Percentiles rank a stretch among this genome's conserved stretches.
These are phyloP conservation scores for Irpex sp. DNA, from an alignment of 1,284 basidiomycete species.

Conservation along the genomic window DNA sequence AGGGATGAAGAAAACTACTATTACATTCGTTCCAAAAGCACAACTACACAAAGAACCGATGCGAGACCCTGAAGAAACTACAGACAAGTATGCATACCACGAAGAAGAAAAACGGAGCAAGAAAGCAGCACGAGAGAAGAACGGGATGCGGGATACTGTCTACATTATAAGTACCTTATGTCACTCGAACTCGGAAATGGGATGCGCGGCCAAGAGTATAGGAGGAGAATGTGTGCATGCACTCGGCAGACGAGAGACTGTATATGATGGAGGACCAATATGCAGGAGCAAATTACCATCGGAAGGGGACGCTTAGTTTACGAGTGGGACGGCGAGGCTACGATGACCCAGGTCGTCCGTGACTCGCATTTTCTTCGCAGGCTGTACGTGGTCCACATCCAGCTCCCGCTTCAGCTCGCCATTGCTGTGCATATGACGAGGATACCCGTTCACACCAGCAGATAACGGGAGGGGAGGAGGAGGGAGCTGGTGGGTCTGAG, in stretches of 20 bases:
- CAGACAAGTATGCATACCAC: not conserved
- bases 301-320: not conserved
- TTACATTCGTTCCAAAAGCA: conserved; percentile 1
- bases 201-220: not conserved
- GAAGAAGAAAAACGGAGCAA: conserved; percentile 14
- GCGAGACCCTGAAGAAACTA: not conserved
- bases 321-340: conserved; percentile 1
- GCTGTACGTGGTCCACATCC: conserved; percentile 4
- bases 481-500: conserved; percentile 25
- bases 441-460: conserved; percentile 13
- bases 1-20: not conserved
- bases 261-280: not conserved
- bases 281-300: not conserved
- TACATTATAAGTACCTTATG: conserved; percentile 8
- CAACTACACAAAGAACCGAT: not conserved
- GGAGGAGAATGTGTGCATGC: not conserved
- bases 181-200: not conserved
- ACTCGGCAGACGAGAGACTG: not conserved
- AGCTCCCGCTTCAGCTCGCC: conserved; percentile 5
- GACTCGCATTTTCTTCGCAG: conserved; percentile 14
- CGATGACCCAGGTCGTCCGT: conserved; percentile 7
- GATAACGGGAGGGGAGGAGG: conserved; percentile 33
- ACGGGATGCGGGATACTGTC: not conserved
- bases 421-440: conserved; percentile 23
- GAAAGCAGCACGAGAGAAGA: conserved; percentile 4